Percentiles rank a stretch among this genome's conserved stretches.
Evolutionary conservation across 2,329 filamentous ascomycete species (phyloP).

Genomic region (Claviceps sp.): DNA sequence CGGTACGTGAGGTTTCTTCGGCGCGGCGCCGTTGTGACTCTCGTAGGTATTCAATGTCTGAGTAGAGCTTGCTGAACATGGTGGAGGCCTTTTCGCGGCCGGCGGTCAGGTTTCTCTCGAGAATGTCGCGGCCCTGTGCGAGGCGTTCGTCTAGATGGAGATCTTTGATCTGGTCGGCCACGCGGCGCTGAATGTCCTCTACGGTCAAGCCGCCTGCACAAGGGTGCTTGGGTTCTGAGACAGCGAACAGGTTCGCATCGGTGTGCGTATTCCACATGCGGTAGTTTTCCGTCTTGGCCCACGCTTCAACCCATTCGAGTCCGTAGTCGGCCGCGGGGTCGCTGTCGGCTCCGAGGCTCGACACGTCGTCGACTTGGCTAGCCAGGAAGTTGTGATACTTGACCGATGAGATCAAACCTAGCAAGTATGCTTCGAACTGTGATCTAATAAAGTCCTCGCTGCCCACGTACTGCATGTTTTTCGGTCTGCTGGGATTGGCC

Average conservation of each 20-base stretch:
- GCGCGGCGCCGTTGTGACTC: conserved; percentile 30
- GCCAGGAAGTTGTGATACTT: conserved; percentile 74
- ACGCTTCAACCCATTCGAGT: conserved; percentile 71
- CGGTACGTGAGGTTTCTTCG: conserved; percentile 21
- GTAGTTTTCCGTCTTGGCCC: conserved; percentile 83
- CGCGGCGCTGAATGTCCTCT: conserved; percentile 81
- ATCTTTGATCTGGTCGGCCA: conserved; percentile 86
- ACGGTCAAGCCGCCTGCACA: conserved; percentile 86
- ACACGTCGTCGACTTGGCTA: conserved; percentile 53
- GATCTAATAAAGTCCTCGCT: conserved; percentile 96
- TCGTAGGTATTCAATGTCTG: conserved; percentile 62
- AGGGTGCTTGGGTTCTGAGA: conserved; percentile 84
- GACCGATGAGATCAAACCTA: conserved; percentile 74
- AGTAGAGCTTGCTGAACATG: conserved; percentile 78
- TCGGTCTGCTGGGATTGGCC: conserved; percentile 74
- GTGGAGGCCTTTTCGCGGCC: conserved; percentile 79
- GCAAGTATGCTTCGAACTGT: conserved; percentile 92
- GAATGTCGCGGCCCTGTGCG: conserved; percentile 65
- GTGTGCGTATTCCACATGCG: conserved; percentile 71
- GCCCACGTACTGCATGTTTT: conserved; percentile 84
- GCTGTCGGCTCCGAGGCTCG: conserved; percentile 58
- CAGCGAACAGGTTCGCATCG: conserved; percentile 83
- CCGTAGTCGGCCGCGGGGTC: conserved; percentile 80
- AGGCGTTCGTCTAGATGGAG: conserved; percentile 87
- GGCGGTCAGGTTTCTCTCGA: conserved; percentile 80